Percentiles rank a stretch among this genome's conserved stretches.
These are phyloP conservation scores for Candida vartiovaarae DNA, from an alignment of 805 yeast species.

Conservation along the genomic window DNA sequence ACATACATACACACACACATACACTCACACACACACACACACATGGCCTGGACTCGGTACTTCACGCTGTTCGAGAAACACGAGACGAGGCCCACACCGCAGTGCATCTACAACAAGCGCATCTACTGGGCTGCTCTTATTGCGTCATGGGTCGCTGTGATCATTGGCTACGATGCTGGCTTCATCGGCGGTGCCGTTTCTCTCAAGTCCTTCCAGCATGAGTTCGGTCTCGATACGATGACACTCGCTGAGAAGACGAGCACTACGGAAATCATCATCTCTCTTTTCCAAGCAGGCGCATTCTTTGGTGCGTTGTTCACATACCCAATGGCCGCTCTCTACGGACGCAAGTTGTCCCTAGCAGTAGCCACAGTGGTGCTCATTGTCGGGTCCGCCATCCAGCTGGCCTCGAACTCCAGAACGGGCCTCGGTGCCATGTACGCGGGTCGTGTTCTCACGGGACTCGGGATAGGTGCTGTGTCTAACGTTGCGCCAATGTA, in stretches of 20 bases:
- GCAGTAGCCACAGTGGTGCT: slow-evolving; percentile 33
- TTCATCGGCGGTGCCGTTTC: slow-evolving; percentile 50
- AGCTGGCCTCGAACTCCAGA: slow-evolving; percentile 23
- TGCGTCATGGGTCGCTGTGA: slow-evolving; percentile 39
- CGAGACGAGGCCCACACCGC: slow-evolving; percentile 29
- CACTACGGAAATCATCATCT: slow-evolving; percentile 36
- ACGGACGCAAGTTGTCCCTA: slow-evolving; percentile 35
- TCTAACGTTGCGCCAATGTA: slow-evolving; percentile 45
- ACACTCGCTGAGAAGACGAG: slow-evolving; percentile 21
- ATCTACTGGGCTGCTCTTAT: slow-evolving; percentile 39
- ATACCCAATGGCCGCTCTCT: slow-evolving; percentile 35
- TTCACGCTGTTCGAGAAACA: slow-evolving; percentile 13
- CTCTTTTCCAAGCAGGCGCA: slow-evolving; percentile 46
- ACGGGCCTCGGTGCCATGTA: slow-evolving; percentile 39
- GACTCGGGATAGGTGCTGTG: slow-evolving; percentile 47
- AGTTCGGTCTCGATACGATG: slow-evolving; percentile 35
- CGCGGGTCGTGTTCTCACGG: slow-evolving; percentile 43
- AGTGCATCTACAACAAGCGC: slow-evolving; percentile 37
- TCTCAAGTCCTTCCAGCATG: slow-evolving; percentile 35
- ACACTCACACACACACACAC: background rate
- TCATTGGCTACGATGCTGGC: slow-evolving; percentile 51
- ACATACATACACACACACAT: too few relatives aligned
- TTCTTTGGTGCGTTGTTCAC: slow-evolving; percentile 39
- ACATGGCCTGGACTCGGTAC: background rate
- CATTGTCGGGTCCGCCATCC: slow-evolving; percentile 37